Percentiles rank a stretch among this genome's conserved stretches.
phyloP scores from a whole-genome alignment of 2,329 filamentous ascomycete genomes.

The Chaetomium globosum region DNA sequence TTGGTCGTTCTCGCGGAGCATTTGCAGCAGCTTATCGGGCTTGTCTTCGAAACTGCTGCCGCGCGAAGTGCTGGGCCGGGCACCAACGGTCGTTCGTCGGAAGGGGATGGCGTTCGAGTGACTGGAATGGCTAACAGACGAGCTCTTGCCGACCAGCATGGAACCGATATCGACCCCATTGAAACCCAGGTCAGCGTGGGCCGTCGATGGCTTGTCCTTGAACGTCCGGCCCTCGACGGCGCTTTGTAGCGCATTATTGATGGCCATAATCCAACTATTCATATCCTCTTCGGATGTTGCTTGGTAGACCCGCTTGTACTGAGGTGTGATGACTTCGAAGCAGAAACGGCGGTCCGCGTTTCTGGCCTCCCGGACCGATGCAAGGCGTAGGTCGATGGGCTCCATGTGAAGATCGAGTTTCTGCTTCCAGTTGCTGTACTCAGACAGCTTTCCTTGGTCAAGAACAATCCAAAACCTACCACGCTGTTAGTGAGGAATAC shows the following conservation, averaged over 20 bases:
- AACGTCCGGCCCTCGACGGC: slow-evolving; percentile 81
- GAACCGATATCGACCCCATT: slow-evolving; percentile 86
- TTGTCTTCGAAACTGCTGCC: slow-evolving; percentile 78
- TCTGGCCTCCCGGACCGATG: slow-evolving; percentile 91
- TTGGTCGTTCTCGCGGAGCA: slow-evolving; percentile 85
- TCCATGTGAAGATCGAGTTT: slow-evolving; percentile 96
- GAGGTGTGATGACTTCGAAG: slow-evolving; percentile 97
- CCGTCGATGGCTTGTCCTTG: slow-evolving; percentile 54
- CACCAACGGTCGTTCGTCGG: slow-evolving; percentile 88
- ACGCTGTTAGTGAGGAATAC: slow-evolving; percentile 27
- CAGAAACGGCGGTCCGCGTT: slow-evolving; percentile 95
- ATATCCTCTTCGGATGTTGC: slow-evolving; percentile 98
- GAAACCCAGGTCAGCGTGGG: slow-evolving; percentile 55
- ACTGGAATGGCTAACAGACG: slow-evolving; percentile 61
- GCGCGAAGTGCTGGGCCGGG: slow-evolving; percentile 72
- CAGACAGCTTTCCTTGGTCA: slow-evolving; percentile 92
- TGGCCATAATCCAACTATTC: slow-evolving; percentile 92
- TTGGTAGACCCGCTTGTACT: slow-evolving; percentile 94
- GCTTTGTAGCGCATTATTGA: slow-evolving; percentile 96
- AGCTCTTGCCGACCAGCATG: slow-evolving; percentile 88
- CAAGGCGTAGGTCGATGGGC: slow-evolving; percentile 94
- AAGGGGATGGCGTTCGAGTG: slow-evolving; percentile 62
- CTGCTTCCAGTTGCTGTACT: slow-evolving; percentile 99
- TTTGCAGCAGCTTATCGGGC: slow-evolving; percentile 81
- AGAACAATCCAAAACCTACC: slow-evolving; percentile 95